Base-by-base conservation (phyloP, 306 rosid species). In the Vigna reflexopilosa region DNA sequence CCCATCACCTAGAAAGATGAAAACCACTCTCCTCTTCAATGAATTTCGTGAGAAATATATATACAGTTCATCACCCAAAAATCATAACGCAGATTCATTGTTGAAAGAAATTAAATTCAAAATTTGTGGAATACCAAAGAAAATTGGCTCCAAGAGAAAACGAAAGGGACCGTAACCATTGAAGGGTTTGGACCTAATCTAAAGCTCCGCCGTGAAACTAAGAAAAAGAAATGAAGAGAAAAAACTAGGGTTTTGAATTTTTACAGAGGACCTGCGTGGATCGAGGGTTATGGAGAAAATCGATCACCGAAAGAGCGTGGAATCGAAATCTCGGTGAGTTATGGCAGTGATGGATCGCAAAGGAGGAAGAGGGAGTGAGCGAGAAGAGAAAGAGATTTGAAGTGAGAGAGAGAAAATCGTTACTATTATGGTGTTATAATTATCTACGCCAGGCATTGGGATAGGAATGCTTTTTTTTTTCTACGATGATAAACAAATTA, bases 241-340 rank as follows among this genome's bases (percentile, higher is more conserved):
- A 58, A 63, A 83, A 80, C 65, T 90, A 86, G 90, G 92, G 91
- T 87, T 89, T 83, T 81, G 72, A 40, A 52, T 55, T 83, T 17
- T 30, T 61, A 26, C 57, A 59, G 32, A 42, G 30, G 58, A 34
- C 77, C 72, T 55, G 75, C 67, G 83, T 58, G 89, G 93, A 90
- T 88, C 91, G 82, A 73, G 83, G 67, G 61, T 7, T 54, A 58
- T 13, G 20, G 80, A 81, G 76, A 70, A 58, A 75, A 42, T 24
- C 38, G 59, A 77, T 54, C 70, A 49, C 49, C 22, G 64, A n/a
- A 77, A 80, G 26, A 34, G 44, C 58, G 45, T 20, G 67, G 20
- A 68, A n/a, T 52, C 24, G 59, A 61, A 17, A 55, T 75, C 65
- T 76, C 58, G 54, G 30, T 72, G 63, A 64, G 78, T 26, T 73